Conservation (phyloP, 2,329 filamentous ascomycete genomes). For the Aureobasidium sp. region DNA sequence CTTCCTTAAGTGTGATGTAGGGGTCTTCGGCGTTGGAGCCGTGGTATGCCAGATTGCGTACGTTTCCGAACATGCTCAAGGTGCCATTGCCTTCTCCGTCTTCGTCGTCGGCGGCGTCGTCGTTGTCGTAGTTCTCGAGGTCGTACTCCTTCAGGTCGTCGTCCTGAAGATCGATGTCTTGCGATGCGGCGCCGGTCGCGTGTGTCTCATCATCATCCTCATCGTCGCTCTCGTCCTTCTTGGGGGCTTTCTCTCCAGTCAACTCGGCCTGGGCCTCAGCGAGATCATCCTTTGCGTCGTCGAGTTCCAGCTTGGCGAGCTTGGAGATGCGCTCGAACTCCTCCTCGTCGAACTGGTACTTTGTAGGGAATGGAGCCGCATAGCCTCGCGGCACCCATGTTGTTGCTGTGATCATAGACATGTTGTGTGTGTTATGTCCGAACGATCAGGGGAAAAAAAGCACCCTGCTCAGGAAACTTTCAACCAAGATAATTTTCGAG, state of each 20-base stretch:
- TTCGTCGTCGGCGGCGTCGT: conserved; percentile 60
- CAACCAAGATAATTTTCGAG: not conserved
- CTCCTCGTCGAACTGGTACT: conserved; percentile 46
- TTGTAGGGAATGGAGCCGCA: conserved; percentile 43
- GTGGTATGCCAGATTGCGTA: conserved; percentile 90
- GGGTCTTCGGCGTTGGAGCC: conserved; percentile 91
- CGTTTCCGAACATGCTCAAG: conserved; percentile 90
- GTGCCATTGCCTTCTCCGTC: conserved; percentile 50
- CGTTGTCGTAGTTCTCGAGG: conserved; percentile 90
- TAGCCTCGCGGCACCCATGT: conserved; percentile 48
- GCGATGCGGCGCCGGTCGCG: conserved; percentile 18
- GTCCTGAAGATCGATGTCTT: conserved; percentile 41
- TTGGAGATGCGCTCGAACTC: conserved; percentile 46
- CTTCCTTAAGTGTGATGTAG: conserved; percentile 80
- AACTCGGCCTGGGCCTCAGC: conserved; percentile 52
- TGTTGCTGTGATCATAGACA: conserved; percentile 51
- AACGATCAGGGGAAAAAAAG: not conserved
- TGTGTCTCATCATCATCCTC: conserved; percentile 41
- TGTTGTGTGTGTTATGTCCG: conserved; percentile 23
- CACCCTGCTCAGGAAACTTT: not conserved
- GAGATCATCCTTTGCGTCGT: conserved; percentile 85
- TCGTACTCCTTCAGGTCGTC: conserved; percentile 95
- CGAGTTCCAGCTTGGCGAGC: conserved; percentile 60
- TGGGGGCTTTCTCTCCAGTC: conserved; percentile 23
- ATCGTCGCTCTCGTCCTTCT: conserved; percentile 51